Evolutionary conservation across 2,329 filamentous ascomycete genomes (phyloP), one percentile per base, ranked within the genome.

Genomic region (Hymenoscyphus repandus): DNA sequence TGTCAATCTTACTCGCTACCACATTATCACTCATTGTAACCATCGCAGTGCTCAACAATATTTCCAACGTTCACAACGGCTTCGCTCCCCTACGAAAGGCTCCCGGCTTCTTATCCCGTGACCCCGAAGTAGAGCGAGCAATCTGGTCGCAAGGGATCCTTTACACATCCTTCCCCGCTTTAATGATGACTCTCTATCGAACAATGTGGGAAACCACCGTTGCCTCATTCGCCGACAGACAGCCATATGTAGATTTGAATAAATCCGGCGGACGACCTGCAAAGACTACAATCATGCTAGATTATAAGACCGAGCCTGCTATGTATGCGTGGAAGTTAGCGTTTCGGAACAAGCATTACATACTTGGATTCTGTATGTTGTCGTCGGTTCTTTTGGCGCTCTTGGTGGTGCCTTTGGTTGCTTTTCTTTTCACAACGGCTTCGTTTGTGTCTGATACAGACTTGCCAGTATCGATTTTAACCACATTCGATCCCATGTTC

Each of bases 81-180:
- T 27, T 27, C 22, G 30, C 46, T 31, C 27, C 46, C n/a, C 31
- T 49, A 6, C 30, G 20, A 18, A 49, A 33, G 18, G 22, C 46
- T 7, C 46, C 46, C 9, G n/a, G 9, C 18, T 49, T 49, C 17
- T 30, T 49, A 7, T 17, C 46, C 18, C 31, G 27, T 11, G 10
- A 41, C 12, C 46, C 46, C 13, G 46, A 20, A 31, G 18, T 49
- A 12, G 46, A 41, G 32, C 31, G 39, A 42, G 46, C 46, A 6
- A 32, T 49, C 15, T 49, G 46, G 46, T n/a, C 46, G 12, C 46
- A 49, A 42, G 46, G 46, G 6, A 22, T 49, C 9, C 46, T 49
- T 6, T 49, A 49, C 18, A 49, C 46, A 5, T 36, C 46, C 11
- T 40, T 49, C 10, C 46, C 46, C 10, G 46, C 46, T 10, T 49